Base-by-base conservation (phyloP, 768 basidiomycete species). In the Erythrobasidium yunnanense region DNA sequence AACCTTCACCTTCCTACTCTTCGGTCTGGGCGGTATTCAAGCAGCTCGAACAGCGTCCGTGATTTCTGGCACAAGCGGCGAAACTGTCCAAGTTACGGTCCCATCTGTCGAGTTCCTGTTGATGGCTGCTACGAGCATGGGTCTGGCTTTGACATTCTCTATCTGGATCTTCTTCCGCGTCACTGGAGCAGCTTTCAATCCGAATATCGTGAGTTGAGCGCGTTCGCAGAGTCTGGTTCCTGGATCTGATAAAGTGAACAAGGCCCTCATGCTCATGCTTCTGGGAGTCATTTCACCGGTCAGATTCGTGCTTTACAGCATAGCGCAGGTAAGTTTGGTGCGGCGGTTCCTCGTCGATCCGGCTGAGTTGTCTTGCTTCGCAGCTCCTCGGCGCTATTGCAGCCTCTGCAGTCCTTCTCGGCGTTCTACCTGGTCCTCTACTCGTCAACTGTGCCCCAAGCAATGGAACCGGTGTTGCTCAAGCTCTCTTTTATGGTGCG, bases 1-100 rank as follows among this genome's bases (percentile, higher is more conserved):
- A 15, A 67, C 66, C 20, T 58, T 71, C 46, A 35, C 82, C 65
- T 86, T 87, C 75, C 78, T 86, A 27, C 78, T 84, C n/a, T 78
- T 63, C 2, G 60, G 60, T 33, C 60, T 63, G 6, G 45, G 22
- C 13, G 60, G 60, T 11, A 63, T 63, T 23, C 60, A 63, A 33
- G 60, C 60, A 11, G 60, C 60, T 2, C 8, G 49, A 6, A 49
- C 33, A 50, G 35, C 30, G 20, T 8, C 47, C 15, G 25, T 4
- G 5, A 20, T 20, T 5, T 7, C 56, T 2, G 34, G 13, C 4
- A 11, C 23, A 15, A 35, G 23, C 50, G 11, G 11, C 20, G 25
- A 29, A 18, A 32, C 34, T 6, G 22, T 23, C 17, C 17, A 18
- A 23, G 17, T 15, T 11, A 15, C 15, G 13, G 50, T 52, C 11